Evolutionary conservation across 106 monocot genomes (phyloP), one percentile per base, ranked within the genome.

Genomic region (Apostasia shenzhenica): DNA sequence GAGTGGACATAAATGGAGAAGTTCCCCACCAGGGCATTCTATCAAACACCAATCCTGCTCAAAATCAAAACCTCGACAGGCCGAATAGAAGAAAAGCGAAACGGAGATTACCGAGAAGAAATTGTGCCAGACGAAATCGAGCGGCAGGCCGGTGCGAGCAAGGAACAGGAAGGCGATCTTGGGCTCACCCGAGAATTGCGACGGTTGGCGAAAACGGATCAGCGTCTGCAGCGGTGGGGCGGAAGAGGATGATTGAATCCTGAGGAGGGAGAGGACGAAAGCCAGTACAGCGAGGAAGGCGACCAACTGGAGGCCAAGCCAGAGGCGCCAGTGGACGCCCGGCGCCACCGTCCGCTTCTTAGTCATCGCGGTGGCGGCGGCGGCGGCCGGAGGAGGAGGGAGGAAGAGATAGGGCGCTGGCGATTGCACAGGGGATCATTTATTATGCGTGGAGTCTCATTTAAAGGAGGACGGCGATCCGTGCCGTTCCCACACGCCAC

Each of bases 131-230:
- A 97, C 67, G 78, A 97, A 97, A 72, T 97, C 97, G 56, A 97
- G 87, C 55, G 89, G 92, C 48, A 97, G 73, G 14, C 66, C 66
- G 12, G 78, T 45, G 43, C 92, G 82, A 10, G 77, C 81, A 48
- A 97, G 79, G 81, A 97, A 97, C 62, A 97, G 73, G 79, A 97
- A 97, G 13, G 97, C 89, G 64, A 97, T 73, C 77, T 90, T 97
- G 5, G 87, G 88, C 45, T 9, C n/a, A 1, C 88, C 81, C 50
- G 71, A 38, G 72, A 77, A 83, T 8, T 60, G 48, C 9, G 43
- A 0, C 8, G 58, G 66, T 56, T 62, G 43, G 38, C 55, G 61
- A 53, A 40, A 48, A 5, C 8, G 57, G 57, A 74, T 42, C 44
- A 10, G 13, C 38, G 43, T 62, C 26, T 3, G 56, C 11, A 52